A percentile compares a stretch with the other conserved stretches of the same genome.
These are phyloP conservation scores for Venturia oleaginea DNA, from an alignment of 2,329 filamentous ascomycete genomes.

Conservation along the genomic window DNA sequence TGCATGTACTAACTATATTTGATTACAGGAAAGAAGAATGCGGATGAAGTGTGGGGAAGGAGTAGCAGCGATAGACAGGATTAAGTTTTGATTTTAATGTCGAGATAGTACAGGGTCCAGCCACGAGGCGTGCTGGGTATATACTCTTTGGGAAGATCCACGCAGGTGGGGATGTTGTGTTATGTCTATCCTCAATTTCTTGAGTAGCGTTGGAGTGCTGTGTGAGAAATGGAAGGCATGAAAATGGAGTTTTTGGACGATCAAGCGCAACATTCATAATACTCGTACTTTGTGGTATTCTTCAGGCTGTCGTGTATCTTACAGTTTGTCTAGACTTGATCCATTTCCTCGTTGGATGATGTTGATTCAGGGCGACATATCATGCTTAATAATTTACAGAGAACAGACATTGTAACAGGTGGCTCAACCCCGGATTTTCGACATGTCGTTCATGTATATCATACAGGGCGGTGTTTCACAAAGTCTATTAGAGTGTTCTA, in stretches of 20 bases:
- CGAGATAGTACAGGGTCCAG: not conserved
- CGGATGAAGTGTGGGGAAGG: conserved; percentile 15
- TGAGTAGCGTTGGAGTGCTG: too few relatives aligned
- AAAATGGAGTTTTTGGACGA: too few relatives aligned
- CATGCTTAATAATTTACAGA: not conserved
- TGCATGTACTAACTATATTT: not conserved
- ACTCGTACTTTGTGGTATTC: too few relatives aligned
- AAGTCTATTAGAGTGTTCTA: not conserved
- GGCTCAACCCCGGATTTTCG: not conserved
- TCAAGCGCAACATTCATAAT: too few relatives aligned
- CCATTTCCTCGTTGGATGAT: too few relatives aligned
- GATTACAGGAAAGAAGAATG: conserved; percentile 2
- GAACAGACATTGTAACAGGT: not conserved
- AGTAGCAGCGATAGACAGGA: not conserved
- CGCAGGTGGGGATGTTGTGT: too few relatives aligned
- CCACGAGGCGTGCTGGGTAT: not conserved
- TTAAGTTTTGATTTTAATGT: not conserved
- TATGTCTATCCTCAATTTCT: too few relatives aligned
- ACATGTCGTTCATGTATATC: not conserved
- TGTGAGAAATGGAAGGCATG: too few relatives aligned
- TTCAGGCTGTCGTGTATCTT: too few relatives aligned
- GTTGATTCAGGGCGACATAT: not conserved
- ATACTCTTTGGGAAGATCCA: too few relatives aligned
- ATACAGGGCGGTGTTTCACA: not conserved
- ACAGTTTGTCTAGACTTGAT: too few relatives aligned